These are phyloP conservation scores for Trametes cubensis DNA, from an alignment of 768 basidiomycete species.

Conservation along the genomic window DNA sequence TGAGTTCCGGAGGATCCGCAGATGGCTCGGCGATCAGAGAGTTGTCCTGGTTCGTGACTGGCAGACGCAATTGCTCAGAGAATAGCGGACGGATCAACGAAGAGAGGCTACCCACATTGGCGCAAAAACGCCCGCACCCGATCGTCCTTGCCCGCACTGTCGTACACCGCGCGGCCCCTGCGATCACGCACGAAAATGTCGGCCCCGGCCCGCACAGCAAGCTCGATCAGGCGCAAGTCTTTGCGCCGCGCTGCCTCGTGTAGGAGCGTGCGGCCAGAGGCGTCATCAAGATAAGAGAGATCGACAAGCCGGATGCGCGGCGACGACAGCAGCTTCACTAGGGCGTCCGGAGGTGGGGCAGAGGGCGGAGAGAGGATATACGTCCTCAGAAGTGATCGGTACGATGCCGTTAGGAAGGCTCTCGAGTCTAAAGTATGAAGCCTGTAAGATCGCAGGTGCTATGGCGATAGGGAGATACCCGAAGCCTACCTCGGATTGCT, in stretches of 20 bases:
- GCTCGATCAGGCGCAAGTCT: slow-evolving; percentile 79
- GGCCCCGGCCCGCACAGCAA: slow-evolving; percentile 83
- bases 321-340: slow-evolving; percentile 63
- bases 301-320: slow-evolving; percentile 74
- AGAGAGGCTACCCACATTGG: slow-evolving; percentile 60
- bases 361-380: slow-evolving; percentile 67
- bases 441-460: neutral
- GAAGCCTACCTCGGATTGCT: slow-evolving; percentile 64
- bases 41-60: slow-evolving; percentile 82
- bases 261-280: slow-evolving; percentile 74
- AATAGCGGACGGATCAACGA: neutral
- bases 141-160: slow-evolving; percentile 76
- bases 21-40: slow-evolving; percentile 58
- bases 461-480: neutral
- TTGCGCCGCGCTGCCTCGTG: slow-evolving; percentile 86
- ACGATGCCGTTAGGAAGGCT: slow-evolving; percentile 71
- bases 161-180: slow-evolving; percentile 67
- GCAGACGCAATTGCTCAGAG: slow-evolving; percentile 5
- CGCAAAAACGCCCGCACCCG: slow-evolving; percentile 78
- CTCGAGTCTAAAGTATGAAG: slow-evolving; percentile 62
- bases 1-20: slow-evolving; percentile 60
- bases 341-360: slow-evolving; percentile 39
- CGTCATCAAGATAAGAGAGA: slow-evolving; percentile 78
- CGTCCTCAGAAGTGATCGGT: slow-evolving; percentile 68
- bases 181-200: slow-evolving; percentile 87